Percentiles rank a stretch among this genome's conserved stretches.
These are phyloP conservation scores for Cladosporium velox DNA, from an alignment of 2,329 filamentous ascomycete species.

Conservation along the genomic window DNA sequence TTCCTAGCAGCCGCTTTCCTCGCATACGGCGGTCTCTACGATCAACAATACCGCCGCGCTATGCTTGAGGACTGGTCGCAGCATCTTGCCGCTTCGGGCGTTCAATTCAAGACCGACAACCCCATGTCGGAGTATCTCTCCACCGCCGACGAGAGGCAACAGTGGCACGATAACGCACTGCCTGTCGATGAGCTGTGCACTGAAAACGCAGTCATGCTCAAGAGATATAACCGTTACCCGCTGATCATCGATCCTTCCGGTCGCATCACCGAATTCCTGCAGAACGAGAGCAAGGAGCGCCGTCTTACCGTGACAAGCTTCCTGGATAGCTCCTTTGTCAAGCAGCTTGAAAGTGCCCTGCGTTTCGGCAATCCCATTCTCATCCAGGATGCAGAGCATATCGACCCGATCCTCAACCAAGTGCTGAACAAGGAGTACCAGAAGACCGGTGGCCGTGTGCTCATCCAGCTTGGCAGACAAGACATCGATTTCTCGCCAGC, in stretches of 20 bases:
- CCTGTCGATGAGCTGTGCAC: conserved; percentile 98
- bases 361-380: conserved; percentile 98
- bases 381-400: conserved; percentile 95
- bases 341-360: conserved; percentile 93
- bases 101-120: conserved; percentile 90
- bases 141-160: conserved; percentile 88
- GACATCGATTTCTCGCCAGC: conserved; percentile 98
- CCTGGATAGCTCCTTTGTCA: conserved; percentile 95
- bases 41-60: conserved; percentile 94
- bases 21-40: conserved; percentile 94
- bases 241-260: conserved; percentile 98
- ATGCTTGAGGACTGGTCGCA: conserved; percentile 98
- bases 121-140: conserved; percentile 96
- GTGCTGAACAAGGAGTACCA: conserved; percentile 99
- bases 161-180: conserved; percentile 91
- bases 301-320: conserved; percentile 97
- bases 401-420: conserved; percentile 96
- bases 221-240: conserved; percentile 97
- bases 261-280: conserved; percentile 88
- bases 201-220: conserved; percentile 95
- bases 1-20: conserved; percentile 95
- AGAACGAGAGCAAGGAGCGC: conserved; percentile 90
- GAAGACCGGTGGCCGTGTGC: conserved; percentile 93
- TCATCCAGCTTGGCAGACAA: conserved; percentile 97
- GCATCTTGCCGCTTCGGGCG: conserved; percentile 88